A percentile compares a stretch with the other conserved stretches of the same genome.
Conservation (phyloP, 2,329 filamentous ascomycete genomes). For the Zasmidium angulare region DNA sequence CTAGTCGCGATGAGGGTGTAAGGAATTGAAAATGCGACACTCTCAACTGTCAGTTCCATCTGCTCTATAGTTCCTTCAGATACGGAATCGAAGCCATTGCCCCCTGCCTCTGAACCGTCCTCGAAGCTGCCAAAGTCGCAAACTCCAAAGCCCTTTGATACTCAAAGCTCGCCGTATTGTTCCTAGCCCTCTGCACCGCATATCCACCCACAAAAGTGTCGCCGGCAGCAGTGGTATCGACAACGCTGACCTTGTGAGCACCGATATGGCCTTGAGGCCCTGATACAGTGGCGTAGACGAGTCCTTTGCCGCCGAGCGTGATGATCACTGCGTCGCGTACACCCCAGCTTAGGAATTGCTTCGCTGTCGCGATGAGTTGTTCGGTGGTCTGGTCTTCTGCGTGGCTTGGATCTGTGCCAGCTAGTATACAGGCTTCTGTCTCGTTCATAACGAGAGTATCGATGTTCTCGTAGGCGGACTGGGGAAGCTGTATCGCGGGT, state of each 20-base stretch:
- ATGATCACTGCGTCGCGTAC: slow-evolving; percentile 78
- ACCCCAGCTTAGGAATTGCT: slow-evolving; percentile 65
- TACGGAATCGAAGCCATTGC: slow-evolving; percentile 69
- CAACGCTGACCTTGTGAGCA: slow-evolving; percentile 71
- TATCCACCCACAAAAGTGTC: slow-evolving; percentile 94
- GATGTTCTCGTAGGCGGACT: slow-evolving; percentile 64
- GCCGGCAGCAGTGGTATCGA: slow-evolving; percentile 91
- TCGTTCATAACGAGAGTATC: slow-evolving; percentile 87
- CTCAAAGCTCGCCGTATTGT: slow-evolving; percentile 45
- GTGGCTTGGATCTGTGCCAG: slow-evolving; percentile 42
- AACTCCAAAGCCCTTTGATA: slow-evolving; percentile 60
- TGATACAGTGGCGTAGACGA: slow-evolving; percentile 29
- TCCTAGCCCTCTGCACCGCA: slow-evolving; percentile 67
- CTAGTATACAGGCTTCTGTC: slow-evolving; percentile 77
- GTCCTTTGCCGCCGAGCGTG: slow-evolving; percentile 67
- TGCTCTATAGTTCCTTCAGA: slow-evolving; percentile 48
- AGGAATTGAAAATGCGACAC: too few relatives aligned
- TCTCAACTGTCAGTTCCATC: background rate
- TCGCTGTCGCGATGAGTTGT: slow-evolving; percentile 38
- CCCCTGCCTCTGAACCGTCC: slow-evolving; percentile 65
- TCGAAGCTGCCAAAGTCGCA: slow-evolving; percentile 63
- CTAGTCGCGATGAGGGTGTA: too few relatives aligned
- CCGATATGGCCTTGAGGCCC: slow-evolving; percentile 26
- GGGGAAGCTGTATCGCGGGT: slow-evolving; percentile 65
- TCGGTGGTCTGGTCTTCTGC: slow-evolving; percentile 35